Evolutionary conservation across 148 eudicot genomes (phyloP), one percentile per base, ranked within the genome.

Genomic region (Silene uniflora): DNA sequence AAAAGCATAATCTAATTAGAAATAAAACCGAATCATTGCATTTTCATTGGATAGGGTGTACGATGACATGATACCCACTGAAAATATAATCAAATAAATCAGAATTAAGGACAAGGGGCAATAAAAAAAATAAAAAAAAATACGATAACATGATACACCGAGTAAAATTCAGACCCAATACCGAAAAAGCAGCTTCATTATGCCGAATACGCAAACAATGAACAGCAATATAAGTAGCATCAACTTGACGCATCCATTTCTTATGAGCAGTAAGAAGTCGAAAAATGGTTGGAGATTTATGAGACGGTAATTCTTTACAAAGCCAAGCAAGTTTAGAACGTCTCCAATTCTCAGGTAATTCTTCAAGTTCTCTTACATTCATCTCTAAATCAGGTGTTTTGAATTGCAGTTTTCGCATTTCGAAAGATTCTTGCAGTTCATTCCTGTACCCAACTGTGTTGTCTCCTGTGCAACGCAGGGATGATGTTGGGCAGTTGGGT

Each of bases 271-370:
- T 85, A 21, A 95, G 88, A 56, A 95, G 73, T 2, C 98, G 84
- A 25, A 78, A 74, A 62, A 87, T 76, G 0, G 86, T 86, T 5
- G 84, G 81, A 1, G 84, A 79, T 85, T 89, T 95, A 61, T 90
- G 93, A 61, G 82, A 80, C 0, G 98, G 97, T 29, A 95, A 68
- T 77, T 89, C 98, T 80, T 95, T 95, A 55, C 99, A 95, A 75
- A 95, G 86, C 99, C 99, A 95, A 25, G 99, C 99, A 25, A 95
- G 74, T 73, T 81, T 90, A 7, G 97, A 80, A 62, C 99, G 77
- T 61, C 99, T 73, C 99, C 99, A 95, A 77, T 87, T 87, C 66
- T 95, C 99, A 21, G 97, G 92, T 29, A 95, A 78, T 68, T 92
- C 97, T 58, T 81, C 88, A 13, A 95, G 76, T 78, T 92, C 91